Conservation (phyloP, 768 basidiomycete species). For the Phylloporus scabripes region DNA sequence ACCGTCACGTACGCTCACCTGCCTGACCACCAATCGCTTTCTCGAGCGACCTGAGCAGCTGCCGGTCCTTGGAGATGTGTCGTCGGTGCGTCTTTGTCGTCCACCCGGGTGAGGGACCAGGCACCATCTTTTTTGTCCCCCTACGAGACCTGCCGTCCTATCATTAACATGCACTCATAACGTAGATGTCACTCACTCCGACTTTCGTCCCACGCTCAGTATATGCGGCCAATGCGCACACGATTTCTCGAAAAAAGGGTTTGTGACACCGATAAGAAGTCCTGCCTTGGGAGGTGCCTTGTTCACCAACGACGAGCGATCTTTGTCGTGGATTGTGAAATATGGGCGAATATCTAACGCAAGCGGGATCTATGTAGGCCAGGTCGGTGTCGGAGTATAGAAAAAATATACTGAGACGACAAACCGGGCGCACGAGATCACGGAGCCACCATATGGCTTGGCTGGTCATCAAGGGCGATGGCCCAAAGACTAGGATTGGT, state of each 20-base stretch:
- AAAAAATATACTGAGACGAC: slow-evolving; percentile 12
- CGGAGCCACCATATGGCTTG: slow-evolving; percentile 91
- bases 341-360: slow-evolving; percentile 88
- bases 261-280: slow-evolving; percentile 77
- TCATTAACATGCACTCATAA: background rate
- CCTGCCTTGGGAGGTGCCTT: slow-evolving; percentile 76
- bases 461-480: slow-evolving; percentile 75
- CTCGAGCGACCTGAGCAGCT: slow-evolving; percentile 69
- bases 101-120: slow-evolving; percentile 69
- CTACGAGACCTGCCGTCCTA: slow-evolving; percentile 2
- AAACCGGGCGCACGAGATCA: slow-evolving; percentile 78
- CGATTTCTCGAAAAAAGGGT: slow-evolving; percentile 76
- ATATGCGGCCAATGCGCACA: slow-evolving; percentile 86
- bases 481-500: slow-evolving; percentile 78
- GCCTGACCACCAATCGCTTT: slow-evolving; percentile 47
- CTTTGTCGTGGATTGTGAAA: slow-evolving; percentile 94
- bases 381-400: background rate
- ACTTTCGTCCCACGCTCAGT: slow-evolving; percentile 57
- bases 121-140: slow-evolving; percentile 5
- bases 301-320: slow-evolving; percentile 70
- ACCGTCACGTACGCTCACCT: slow-evolving; percentile 42
- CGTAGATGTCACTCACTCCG: slow-evolving; percentile 33
- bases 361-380: slow-evolving; percentile 60
- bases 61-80: slow-evolving; percentile 79
- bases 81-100: slow-evolving; percentile 74